phyloP scores from a whole-genome alignment of 2,329 filamentous ascomycete species.

The Cryphonectria naterciae region DNA sequence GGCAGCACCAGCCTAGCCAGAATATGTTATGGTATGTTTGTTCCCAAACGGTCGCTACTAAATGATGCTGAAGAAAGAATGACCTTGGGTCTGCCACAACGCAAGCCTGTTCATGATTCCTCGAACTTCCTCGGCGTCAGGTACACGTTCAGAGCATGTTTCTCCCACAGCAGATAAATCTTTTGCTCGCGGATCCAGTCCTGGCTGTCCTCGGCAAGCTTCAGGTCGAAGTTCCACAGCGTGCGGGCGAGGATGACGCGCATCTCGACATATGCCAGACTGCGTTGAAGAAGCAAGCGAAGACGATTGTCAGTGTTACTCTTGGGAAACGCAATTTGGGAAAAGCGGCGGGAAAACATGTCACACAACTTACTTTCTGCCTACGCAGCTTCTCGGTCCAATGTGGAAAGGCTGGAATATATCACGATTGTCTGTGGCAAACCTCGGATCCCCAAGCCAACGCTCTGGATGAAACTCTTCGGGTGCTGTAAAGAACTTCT shows the following conservation, averaged over 20 bases:
- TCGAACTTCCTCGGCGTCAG: slow-evolving; percentile 26
- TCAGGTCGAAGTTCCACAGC: slow-evolving; percentile 41
- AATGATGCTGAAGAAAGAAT: too few species aligned
- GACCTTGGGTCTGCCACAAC: not conserved
- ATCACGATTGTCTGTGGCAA: slow-evolving; percentile 25
- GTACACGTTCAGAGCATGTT: slow-evolving; percentile 36
- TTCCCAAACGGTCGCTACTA: not conserved
- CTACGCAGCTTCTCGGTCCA: slow-evolving; percentile 40
- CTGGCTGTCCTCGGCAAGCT: slow-evolving; percentile 33
- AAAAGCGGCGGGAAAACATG: not conserved
- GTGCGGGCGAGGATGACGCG: slow-evolving; percentile 40
- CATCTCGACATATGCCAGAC: slow-evolving; percentile 43
- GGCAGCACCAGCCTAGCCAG: not conserved
- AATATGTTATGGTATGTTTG: not conserved
- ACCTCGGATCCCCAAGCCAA: slow-evolving; percentile 34
- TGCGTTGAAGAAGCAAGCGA: slow-evolving; percentile 18
- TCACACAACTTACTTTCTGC: slow-evolving; percentile 36
- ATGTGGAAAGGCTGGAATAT: slow-evolving; percentile 37
- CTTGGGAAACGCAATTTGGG: not conserved
- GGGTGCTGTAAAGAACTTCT: slow-evolving; percentile 39
- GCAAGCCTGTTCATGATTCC: not conserved
- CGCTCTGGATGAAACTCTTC: slow-evolving; percentile 42
- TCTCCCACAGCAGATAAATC: slow-evolving; percentile 38
- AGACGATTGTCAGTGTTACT: not conserved
- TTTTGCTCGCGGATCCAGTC: slow-evolving; percentile 36